A percentile compares a stretch with the other conserved stretches of the same genome.
These are phyloP conservation scores for Podosphaera xanthii DNA, from an alignment of 2,329 filamentous ascomycete species.

Conservation along the genomic window DNA sequence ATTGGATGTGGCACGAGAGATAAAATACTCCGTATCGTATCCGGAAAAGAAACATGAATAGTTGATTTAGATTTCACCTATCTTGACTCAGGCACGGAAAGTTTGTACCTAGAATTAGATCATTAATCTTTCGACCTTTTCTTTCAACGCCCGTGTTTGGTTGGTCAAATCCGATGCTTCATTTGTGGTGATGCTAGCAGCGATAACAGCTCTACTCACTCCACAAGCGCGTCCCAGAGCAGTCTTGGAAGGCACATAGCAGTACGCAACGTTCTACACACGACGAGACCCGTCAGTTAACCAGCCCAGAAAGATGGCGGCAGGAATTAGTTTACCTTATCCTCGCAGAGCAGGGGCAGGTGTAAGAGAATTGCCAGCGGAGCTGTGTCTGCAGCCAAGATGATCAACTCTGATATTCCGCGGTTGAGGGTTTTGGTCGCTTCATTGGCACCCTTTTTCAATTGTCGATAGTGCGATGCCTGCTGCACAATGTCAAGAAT, in stretches of 20 bases:
- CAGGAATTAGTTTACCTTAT: conserved; percentile 23
- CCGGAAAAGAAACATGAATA: too few species aligned
- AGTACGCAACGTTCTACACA: conserved; percentile 40
- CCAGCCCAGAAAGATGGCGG: conserved; percentile 14
- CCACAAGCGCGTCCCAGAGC: conserved; percentile 75
- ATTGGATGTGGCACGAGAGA: too few species aligned
- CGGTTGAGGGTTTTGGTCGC: conserved; percentile 77
- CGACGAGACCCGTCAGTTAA: not conserved
- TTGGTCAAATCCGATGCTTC: conserved; percentile 68
- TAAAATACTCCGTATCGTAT: too few species aligned
- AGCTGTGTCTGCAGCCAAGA: conserved; percentile 71
- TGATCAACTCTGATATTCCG: conserved; percentile 70
- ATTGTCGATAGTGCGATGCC: conserved; percentile 35
- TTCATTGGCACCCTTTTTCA: conserved; percentile 80
- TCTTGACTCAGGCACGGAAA: too few species aligned
- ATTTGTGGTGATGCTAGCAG: conserved; percentile 74
- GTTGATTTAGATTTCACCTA: too few species aligned
- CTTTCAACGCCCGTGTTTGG: conserved; percentile 74
- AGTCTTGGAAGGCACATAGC: conserved; percentile 57
- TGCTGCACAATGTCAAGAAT: conserved; percentile 20
- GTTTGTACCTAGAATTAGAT: conserved; percentile 34
- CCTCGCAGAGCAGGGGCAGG: conserved; percentile 70
- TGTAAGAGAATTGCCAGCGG: conserved; percentile 77
- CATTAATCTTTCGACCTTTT: conserved; percentile 88
- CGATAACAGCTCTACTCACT: conserved; percentile 72